Evolutionary conservation across 2,329 filamentous ascomycete species (phyloP), one percentile per base, ranked within the genome.

Genomic region (Colletotrichum acutatum): DNA sequence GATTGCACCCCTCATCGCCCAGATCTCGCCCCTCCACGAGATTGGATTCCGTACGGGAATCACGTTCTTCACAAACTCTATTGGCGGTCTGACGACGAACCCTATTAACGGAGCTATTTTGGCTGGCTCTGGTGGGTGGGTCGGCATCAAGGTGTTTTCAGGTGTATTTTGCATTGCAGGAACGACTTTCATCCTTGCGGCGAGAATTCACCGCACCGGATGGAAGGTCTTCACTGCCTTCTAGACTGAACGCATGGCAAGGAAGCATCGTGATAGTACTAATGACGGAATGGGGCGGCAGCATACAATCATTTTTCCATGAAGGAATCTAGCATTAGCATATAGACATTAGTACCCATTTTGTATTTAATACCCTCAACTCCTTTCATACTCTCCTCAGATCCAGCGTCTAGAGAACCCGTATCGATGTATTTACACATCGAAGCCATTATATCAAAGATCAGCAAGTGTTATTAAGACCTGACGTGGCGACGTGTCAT

Each of bases 81-180:
- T 93, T 46, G 87, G 87, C 0, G 89, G 89, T 2, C 80, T 93
- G 19, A 86, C 87, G 2, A 87, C 89, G 0, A 88, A 84, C 68
- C 90, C 90, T 0, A 90, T 91, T 74, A 87, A 83, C 0, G 89
- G 90, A 0, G 84, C 85, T 0, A 83, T 84, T 58, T 62, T 84
- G 2, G 75, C 79, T 0, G 72, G 58, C 1, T 72, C 78, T 0
- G 71, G 78, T 5, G 79, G 79, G 6, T 84, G 80, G 78, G 58
- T 78, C 0, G 81, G 80, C 3, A 76, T 83, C 46, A 84, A 84
- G 75, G 72, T 84, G 4, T 85, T 85, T 64, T 75, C 78, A 0
- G 82, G 80, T 5, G 76, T 81, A 1, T 76, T 82, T 16, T 79
- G 80, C 49, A 14, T 82, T 3, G 75, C 72, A 1, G 82, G 81